Evolutionary conservation across 2,329 filamentous ascomycete species (phyloP).

Genomic region (Periglandula ipomoeae): DNA sequence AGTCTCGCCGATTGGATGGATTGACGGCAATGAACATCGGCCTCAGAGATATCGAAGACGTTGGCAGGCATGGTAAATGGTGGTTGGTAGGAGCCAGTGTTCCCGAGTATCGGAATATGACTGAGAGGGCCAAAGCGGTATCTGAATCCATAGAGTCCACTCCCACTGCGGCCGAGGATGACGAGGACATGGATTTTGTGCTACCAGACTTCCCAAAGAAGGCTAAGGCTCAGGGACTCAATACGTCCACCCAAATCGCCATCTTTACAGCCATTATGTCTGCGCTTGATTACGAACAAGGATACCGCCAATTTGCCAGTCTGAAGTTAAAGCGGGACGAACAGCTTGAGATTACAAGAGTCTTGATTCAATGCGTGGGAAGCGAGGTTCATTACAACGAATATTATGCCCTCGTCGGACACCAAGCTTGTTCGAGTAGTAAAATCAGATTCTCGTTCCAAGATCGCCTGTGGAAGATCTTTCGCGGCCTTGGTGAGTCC

Average conservation of each 20-base stretch:
- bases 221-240: constrained; percentile 77
- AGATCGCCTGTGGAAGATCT: constrained; percentile 77
- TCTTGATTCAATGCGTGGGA: constrained; percentile 79
- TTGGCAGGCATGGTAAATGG: constrained; percentile 89
- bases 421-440: constrained; percentile 65
- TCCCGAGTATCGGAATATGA: constrained; percentile 29
- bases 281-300: constrained; percentile 74
- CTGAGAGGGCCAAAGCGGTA: constrained; percentile 11
- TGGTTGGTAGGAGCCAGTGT: constrained; percentile 98
- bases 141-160: constrained; percentile 13
- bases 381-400: constrained; percentile 81
- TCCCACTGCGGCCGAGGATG: constrained; percentile 23
- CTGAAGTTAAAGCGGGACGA: constrained; percentile 80
- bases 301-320: constrained; percentile 68
- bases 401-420: constrained; percentile 83
- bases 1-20: constrained; percentile 51
- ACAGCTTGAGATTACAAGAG: constrained; percentile 75
- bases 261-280: constrained; percentile 91
- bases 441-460: constrained; percentile 78
- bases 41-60: constrained; percentile 71
- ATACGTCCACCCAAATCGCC: constrained; percentile 75
- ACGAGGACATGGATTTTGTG: constrained; percentile 38
- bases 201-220: constrained; percentile 61
- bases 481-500: constrained; percentile 75
- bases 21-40: constrained; percentile 76